Base-by-base conservation (phyloP, 1,139 yeast species). In the Candida dubliniensis region DNA sequence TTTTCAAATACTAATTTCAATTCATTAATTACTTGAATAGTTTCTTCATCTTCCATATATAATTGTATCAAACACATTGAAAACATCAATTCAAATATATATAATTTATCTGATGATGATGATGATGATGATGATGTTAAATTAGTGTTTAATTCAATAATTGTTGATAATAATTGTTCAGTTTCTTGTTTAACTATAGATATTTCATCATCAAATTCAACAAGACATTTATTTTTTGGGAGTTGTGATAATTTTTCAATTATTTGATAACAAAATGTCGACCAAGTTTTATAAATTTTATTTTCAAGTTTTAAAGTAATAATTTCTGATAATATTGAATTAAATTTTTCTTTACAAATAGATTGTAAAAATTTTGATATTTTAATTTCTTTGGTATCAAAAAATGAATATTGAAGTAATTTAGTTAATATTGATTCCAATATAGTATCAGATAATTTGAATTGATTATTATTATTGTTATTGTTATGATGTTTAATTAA, bases 1-100 rank as follows among this genome's bases (percentile, higher is more conserved):
- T 68, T 67, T 34, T 74, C 72, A 51, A 74, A 81, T 47, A 82
- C 79, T 13, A 68, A 65, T 45, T 76, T 81, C 44, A 91, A 67
- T 58, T 91, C 99, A 33, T 82, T 84, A 35, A 90, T 71, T 18
- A 89, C 84, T 29, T 81, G 72, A 4, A 86, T 81, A 0, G 96
- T 85, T 50, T 91, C 98, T 43, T 79, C 82, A 54, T 84, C 90
- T 14, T 93, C 95, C 50, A 83, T 70, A 58, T 84, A 90, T 35
- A 91, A 73, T 59, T 90, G 96, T 25, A 93, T 62, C 38, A 90
- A 64, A 2, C 86, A 86, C 77, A 88, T 80, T 0, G 96, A 85
- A 47, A 87, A 81, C 40, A 93, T 68, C 37, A 88, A 68, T 59
- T 89, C 95, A 58, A 87, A 84, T 43, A 76, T 69, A 43, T 58